Evolutionary conservation across 2,329 filamentous ascomycete genomes (phyloP).

Genomic region (Neurospora sp.): DNA sequence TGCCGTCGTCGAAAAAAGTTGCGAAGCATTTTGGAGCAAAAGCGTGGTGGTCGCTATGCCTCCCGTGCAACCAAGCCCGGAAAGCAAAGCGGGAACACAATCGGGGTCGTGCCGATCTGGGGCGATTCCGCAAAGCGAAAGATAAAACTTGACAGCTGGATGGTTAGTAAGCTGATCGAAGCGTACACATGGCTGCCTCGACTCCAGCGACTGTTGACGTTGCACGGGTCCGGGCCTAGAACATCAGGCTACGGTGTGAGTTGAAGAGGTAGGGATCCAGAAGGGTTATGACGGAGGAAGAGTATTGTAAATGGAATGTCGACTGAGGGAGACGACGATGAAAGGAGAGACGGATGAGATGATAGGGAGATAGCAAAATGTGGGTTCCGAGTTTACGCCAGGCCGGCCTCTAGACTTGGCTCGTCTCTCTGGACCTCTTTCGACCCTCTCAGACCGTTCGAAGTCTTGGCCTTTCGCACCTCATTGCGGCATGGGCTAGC

Average conservation of each 20-base stretch:
- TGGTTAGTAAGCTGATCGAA: not conserved
- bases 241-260: not conserved
- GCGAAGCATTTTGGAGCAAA: slow-evolving; percentile 14
- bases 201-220: slow-evolving; percentile 5
- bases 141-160: not conserved
- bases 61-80: slow-evolving; percentile 11
- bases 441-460: not conserved
- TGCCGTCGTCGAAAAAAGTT: slow-evolving; percentile 16
- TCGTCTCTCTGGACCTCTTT: not conserved
- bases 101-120: not conserved
- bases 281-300: not conserved
- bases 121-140: not conserved
- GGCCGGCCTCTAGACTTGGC: not conserved
- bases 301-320: not conserved
- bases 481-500: not conserved
- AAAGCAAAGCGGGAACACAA: slow-evolving; percentile 3
- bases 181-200: slow-evolving; percentile 1
- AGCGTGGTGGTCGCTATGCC: slow-evolving; percentile 9
- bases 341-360: not conserved
- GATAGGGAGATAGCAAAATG: not conserved
- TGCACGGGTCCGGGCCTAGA: not conserved
- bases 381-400: not conserved
- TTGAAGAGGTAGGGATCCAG: not conserved
- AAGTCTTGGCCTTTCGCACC: not conserved
- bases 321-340: not conserved